Percentiles rank a stretch among this genome's conserved stretches.
These are phyloP conservation scores for Alternaria sp. DNA, from an alignment of 2,329 filamentous ascomycete species.

Conservation along the genomic window DNA sequence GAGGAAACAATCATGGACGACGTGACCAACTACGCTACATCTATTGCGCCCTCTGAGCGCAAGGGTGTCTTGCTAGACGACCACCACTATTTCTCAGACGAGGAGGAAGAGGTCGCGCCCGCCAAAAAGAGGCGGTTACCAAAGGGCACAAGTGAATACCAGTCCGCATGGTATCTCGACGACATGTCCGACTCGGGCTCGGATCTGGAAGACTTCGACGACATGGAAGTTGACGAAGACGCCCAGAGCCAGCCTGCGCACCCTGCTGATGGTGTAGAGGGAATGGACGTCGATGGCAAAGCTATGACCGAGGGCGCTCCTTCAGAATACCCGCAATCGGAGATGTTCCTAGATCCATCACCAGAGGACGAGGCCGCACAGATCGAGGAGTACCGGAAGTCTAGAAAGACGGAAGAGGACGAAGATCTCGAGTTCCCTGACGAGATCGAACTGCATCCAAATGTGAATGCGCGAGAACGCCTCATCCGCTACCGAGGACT, in stretches of 20 bases:
- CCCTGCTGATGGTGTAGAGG: constrained; percentile 84
- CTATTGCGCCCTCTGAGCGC: constrained; percentile 56
- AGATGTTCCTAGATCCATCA: constrained; percentile 81
- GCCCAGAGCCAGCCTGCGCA: constrained; percentile 61
- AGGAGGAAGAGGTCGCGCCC: constrained; percentile 68
- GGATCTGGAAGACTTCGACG: constrained; percentile 67
- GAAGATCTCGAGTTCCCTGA: constrained; percentile 97
- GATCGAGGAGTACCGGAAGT: constrained; percentile 79
- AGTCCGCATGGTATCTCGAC: constrained; percentile 90
- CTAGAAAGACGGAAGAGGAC: constrained; percentile 78
- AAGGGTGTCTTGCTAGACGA: constrained; percentile 95
- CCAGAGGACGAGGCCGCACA: constrained; percentile 85
- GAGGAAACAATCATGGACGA: constrained; percentile 84
- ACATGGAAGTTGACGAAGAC: constrained; percentile 66
- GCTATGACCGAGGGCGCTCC: constrained; percentile 76
- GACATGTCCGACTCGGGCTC: constrained; percentile 85
- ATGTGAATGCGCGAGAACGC: constrained; percentile 84
- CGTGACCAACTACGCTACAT: constrained; percentile 57
- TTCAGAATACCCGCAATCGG: constrained; percentile 91
- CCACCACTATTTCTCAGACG: constrained; percentile 97
- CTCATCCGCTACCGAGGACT: constrained; percentile 86
- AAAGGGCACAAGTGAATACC: constrained; percentile 90
- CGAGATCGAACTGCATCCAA: constrained; percentile 91
- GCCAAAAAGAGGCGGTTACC: constrained; percentile 76
- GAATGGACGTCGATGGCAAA: constrained; percentile 59